phyloP scores from a whole-genome alignment of 768 basidiomycete genomes.

The Leccinum incarnatum region DNA sequence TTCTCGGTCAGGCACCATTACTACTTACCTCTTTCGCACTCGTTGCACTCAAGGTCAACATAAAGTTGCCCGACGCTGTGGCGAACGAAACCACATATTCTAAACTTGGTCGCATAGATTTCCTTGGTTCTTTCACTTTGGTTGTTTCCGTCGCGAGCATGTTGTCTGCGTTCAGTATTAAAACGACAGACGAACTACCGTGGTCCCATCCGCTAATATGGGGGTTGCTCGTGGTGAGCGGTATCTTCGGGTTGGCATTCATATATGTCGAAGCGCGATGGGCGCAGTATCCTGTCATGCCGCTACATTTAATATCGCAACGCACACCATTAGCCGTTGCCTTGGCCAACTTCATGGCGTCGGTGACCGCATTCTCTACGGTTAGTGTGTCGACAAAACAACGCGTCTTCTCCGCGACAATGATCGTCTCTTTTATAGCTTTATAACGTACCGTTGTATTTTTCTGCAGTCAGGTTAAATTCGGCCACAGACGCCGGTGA shows the following conservation, averaged over 20 bases:
- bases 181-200: conserved; percentile 72
- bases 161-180: conserved; percentile 73
- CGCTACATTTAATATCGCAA: conserved; percentile 70
- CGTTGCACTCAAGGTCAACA: conserved; percentile 75
- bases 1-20: conserved; percentile 61
- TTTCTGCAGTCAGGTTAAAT: conserved; percentile 72
- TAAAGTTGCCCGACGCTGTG: conserved; percentile 66
- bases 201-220: conserved; percentile 75
- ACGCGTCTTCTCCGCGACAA: conserved; percentile 1
- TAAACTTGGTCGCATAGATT: conserved; percentile 80
- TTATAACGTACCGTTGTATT: conserved; percentile 89
- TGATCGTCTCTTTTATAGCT: conserved; percentile 42
- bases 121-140: conserved; percentile 78
- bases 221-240: conserved; percentile 59
- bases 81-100: conserved; percentile 55
- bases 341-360: conserved; percentile 72
- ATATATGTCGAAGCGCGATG: conserved; percentile 74
- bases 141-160: conserved; percentile 67
- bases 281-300: conserved; percentile 88
- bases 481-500: conserved; percentile 70
- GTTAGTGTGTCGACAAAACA: conserved; percentile 35
- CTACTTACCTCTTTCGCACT: conserved; percentile 68
- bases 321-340: conserved; percentile 83
- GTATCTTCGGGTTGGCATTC: conserved; percentile 56
- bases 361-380: conserved; percentile 79